These are phyloP conservation scores for Candida chauliodis DNA, from an alignment of 805 yeast genomes.

Conservation along the genomic window DNA sequence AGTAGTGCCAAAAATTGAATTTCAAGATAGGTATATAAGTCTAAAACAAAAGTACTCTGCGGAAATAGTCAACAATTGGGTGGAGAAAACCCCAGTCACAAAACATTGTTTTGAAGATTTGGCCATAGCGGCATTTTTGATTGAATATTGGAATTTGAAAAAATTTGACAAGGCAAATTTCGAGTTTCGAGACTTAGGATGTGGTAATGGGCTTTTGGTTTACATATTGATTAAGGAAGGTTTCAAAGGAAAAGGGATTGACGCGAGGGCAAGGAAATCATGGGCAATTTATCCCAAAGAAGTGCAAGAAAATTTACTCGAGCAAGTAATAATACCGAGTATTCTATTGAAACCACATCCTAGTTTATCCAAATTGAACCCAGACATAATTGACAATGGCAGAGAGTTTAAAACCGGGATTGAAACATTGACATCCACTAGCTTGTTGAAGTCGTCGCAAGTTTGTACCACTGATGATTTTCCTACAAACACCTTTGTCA, in stretches of 20 bases:
- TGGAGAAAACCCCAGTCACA: slow-evolving; percentile 90
- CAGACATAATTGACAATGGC: slow-evolving; percentile 59
- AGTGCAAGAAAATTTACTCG: slow-evolving; percentile 56
- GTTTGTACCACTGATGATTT: slow-evolving; percentile 60
- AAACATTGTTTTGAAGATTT: slow-evolving; percentile 96
- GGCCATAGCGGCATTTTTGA: slow-evolving; percentile 90
- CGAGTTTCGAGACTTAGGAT: slow-evolving; percentile 85
- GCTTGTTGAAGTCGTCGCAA: slow-evolving; percentile 48
- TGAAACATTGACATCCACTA: slow-evolving; percentile 48
- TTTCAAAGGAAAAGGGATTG: slow-evolving; percentile 77
- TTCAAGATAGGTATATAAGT: slow-evolving; percentile 77
- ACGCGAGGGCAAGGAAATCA: slow-evolving; percentile 84
- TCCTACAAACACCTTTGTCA: slow-evolving; percentile 69
- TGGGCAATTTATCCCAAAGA: slow-evolving; percentile 75
- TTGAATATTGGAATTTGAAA: slow-evolving; percentile 71
- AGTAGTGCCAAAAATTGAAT: slow-evolving; percentile 76
- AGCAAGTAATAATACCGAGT: slow-evolving; percentile 82
- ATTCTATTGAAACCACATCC: slow-evolving; percentile 70
- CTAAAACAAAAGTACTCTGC: slow-evolving; percentile 82
- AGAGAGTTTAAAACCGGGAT: slow-evolving; percentile 21
- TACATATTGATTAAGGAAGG: slow-evolving; percentile 77
- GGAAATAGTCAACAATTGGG: slow-evolving; percentile 75
- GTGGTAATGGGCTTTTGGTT: slow-evolving; percentile 90
- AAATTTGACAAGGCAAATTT: slow-evolving; percentile 44
- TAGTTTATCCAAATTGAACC: slow-evolving; percentile 48